phyloP scores from a whole-genome alignment of 1,139 yeast species.

The Magnusiomyces tetraspermus region DNA sequence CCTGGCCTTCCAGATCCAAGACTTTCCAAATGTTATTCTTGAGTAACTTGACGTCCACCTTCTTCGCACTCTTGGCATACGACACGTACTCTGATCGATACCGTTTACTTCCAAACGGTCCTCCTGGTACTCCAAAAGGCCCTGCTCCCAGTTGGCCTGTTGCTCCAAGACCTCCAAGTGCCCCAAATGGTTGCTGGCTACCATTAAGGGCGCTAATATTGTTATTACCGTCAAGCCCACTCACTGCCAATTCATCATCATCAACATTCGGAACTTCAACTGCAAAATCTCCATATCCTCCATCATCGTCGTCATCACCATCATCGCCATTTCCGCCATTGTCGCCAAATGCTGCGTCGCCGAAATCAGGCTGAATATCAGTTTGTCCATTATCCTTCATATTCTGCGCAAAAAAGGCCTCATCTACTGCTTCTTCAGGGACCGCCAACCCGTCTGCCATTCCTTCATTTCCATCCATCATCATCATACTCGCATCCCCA shows the following conservation, averaged over 20 bases:
- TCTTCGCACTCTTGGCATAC: slow-evolving; percentile 73
- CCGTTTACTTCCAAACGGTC: slow-evolving; percentile 11
- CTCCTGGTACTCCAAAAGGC: background rate
- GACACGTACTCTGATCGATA: slow-evolving; percentile 54
- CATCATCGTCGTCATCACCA: slow-evolving; percentile 17
- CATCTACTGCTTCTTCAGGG: slow-evolving; percentile 37
- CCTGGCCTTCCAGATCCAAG: slow-evolving; percentile 19
- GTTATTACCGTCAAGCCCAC: background rate
- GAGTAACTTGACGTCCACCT: slow-evolving; percentile 69
- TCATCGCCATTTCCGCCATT: slow-evolving; percentile 20
- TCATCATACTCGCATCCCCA: background rate
- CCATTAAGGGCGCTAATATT: background rate
- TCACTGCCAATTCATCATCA: background rate
- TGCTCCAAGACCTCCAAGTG: slow-evolving; percentile 20
- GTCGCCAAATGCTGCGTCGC: slow-evolving; percentile 34
- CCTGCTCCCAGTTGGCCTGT: background rate
- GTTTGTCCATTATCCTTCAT: slow-evolving; percentile 14
- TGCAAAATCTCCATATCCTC: slow-evolving; percentile 6
- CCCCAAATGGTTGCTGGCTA: slow-evolving; percentile 3
- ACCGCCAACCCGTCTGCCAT: slow-evolving; percentile 8
- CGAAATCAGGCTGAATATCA: slow-evolving; percentile 35
- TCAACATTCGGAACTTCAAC: slow-evolving; percentile 3
- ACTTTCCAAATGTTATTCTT: slow-evolving; percentile 80
- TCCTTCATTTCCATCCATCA: background rate
- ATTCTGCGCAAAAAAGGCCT: slow-evolving; percentile 60